phyloP scores from a whole-genome alignment of 1,139 yeast species.

The Hyphopichia burtonii region DNA sequence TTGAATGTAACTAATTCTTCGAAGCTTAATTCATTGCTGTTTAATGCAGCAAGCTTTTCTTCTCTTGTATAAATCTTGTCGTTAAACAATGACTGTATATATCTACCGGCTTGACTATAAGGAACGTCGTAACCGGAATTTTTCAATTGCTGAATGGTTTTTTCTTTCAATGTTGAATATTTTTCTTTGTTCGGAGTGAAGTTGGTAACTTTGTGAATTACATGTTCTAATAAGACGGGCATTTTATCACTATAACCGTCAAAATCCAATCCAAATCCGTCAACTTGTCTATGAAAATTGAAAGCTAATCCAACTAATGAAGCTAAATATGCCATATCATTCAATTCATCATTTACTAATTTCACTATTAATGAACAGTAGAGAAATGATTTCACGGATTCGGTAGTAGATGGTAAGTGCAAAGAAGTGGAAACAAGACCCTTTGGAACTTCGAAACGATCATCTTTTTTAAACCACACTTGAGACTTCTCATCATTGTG shows the following conservation, averaged over 20 bases:
- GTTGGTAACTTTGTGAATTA: constrained; percentile 50
- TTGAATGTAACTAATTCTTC: constrained; percentile 49
- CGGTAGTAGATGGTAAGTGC: constrained; percentile 62
- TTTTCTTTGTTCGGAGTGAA: constrained; percentile 58
- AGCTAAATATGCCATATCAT: constrained; percentile 81
- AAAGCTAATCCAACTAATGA: constrained; percentile 74
- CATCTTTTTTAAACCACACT: constrained; percentile 91
- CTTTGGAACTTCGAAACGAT: constrained; percentile 85
- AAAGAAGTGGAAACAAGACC: constrained; percentile 67
- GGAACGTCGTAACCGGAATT: constrained; percentile 79
- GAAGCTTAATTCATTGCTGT: constrained; percentile 36
- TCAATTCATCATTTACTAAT: constrained; percentile 70
- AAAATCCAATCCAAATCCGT: constrained; percentile 67
- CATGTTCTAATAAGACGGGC: constrained; percentile 56
- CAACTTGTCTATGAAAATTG: constrained; percentile 57
- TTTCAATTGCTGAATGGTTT: constrained; percentile 56
- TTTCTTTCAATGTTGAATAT: constrained; percentile 67
- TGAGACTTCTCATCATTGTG: constrained; percentile 33
- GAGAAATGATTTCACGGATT: constrained; percentile 56
- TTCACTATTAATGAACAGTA: constrained; percentile 64
- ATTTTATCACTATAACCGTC: constrained; percentile 86
- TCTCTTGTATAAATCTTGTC: constrained; percentile 67
- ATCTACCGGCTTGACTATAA: constrained; percentile 66
- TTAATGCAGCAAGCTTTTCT: constrained; percentile 57
- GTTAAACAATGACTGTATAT: constrained; percentile 60